These are phyloP conservation scores for Calonectria naviculata DNA, from an alignment of 2,329 filamentous ascomycete species.

Conservation along the genomic window DNA sequence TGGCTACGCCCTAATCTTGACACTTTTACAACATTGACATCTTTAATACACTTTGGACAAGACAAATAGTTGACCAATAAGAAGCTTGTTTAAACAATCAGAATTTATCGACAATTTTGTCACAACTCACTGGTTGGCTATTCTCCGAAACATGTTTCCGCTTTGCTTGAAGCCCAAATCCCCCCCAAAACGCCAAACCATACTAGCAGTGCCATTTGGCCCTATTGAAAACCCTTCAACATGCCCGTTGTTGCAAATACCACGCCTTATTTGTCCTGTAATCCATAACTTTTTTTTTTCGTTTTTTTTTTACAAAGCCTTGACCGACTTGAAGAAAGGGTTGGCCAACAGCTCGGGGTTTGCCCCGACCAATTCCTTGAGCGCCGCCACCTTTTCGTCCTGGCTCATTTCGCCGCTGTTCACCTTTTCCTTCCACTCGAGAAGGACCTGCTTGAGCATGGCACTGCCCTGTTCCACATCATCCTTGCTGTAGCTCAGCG, in stretches of 20 bases:
- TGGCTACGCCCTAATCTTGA: background rate
- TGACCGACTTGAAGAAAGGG: conserved; percentile 77
- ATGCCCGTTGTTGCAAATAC: conserved; percentile 11
- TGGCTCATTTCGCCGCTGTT: conserved; percentile 69
- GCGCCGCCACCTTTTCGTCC: conserved; percentile 80
- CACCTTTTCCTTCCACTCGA: conserved; percentile 86
- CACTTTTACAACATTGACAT: background rate
- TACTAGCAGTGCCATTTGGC: background rate
- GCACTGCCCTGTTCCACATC: conserved; percentile 91
- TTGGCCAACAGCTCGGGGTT: conserved; percentile 74
- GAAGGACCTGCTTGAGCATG: conserved; percentile 84
- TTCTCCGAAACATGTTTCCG: background rate
- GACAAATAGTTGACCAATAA: background rate
- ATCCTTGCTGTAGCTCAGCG: conserved; percentile 76
- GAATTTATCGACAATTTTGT: conserved; percentile 5
- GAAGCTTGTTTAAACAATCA: background rate
- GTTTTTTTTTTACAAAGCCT: conserved; percentile 57
- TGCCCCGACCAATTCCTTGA: conserved; percentile 82
- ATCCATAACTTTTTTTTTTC: conserved; percentile 20
- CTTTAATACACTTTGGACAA: background rate
- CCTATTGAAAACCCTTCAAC: background rate
- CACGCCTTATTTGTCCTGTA: background rate
- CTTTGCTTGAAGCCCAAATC: background rate
- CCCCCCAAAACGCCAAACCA: conserved; percentile 13
- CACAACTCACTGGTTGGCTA: conserved; percentile 1